Conservation (phyloP, 2,329 filamentous ascomycete genomes). For the Colletotrichum viniferum region DNA sequence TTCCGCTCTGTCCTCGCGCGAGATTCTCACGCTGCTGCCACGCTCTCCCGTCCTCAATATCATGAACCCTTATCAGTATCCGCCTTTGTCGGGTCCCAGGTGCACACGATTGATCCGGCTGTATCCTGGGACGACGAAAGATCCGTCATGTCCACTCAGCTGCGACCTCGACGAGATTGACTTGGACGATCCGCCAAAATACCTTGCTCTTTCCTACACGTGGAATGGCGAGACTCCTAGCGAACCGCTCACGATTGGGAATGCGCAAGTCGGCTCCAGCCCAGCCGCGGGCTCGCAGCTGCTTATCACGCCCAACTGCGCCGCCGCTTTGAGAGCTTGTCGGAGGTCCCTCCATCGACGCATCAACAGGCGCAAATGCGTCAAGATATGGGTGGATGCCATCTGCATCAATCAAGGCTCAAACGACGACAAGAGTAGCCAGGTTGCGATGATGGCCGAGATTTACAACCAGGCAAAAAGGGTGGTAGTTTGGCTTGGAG, state of each 20-base stretch:
- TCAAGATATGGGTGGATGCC: not conserved
- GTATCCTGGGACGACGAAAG: accelerated
- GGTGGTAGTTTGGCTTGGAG: not conserved
- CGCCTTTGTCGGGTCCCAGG: not conserved
- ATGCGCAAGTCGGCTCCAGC: accelerated
- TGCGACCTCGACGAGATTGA: not conserved
- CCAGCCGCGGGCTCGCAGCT: accelerated
- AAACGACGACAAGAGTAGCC: not conserved
- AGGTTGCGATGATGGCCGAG: not conserved
- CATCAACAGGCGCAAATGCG: not conserved
- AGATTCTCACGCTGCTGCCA: accelerated
- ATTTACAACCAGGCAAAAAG: not conserved
- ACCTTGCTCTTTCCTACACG: not conserved
- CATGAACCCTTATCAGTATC: not conserved
- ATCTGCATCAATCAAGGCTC: not conserved
- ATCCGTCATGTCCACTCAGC: not conserved
- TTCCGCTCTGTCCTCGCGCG: accelerated
- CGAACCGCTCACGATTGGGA: not conserved
- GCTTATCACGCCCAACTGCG: not conserved
- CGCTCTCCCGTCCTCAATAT: accelerated
- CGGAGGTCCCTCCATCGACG: not conserved
- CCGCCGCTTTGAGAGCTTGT: not conserved
- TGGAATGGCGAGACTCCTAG: not conserved
- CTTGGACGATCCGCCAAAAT: not conserved
- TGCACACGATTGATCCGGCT: not conserved